These are phyloP conservation scores for Kluyveromyces nonfermentans DNA, from an alignment of 805 yeast species.

Conservation along the genomic window DNA sequence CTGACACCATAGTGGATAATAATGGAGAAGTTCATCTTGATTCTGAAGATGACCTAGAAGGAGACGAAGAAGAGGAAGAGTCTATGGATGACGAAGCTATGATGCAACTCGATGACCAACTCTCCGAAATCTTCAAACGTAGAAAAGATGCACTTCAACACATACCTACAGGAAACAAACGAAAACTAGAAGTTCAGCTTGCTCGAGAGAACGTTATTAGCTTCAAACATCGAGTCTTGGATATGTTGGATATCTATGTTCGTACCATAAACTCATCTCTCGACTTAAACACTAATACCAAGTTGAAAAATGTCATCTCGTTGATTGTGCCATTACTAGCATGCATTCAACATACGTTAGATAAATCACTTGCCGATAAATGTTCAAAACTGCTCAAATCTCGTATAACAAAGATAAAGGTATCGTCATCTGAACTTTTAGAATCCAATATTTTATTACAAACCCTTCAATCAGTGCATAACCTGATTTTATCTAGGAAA, in stretches of 20 bases:
- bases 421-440: slow-evolving; percentile 5
- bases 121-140: slow-evolving; percentile 76
- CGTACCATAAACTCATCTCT: not conserved
- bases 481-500: slow-evolving; percentile 28
- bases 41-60: slow-evolving; percentile 37
- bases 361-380: slow-evolving; percentile 60
- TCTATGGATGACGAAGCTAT: slow-evolving; percentile 94
- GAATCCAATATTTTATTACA: slow-evolving; percentile 10
- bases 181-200: slow-evolving; percentile 62
- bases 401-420: slow-evolving; percentile 44
- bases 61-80: slow-evolving; percentile 55
- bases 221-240: slow-evolving; percentile 71
- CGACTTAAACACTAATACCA: not conserved
- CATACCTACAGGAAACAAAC: slow-evolving; percentile 50
- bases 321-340: slow-evolving; percentile 48
- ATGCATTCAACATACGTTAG: slow-evolving; percentile 58
- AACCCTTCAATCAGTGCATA: slow-evolving; percentile 35
- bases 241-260: slow-evolving; percentile 58
- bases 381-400: slow-evolving; percentile 63
- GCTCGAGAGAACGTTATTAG: slow-evolving; percentile 73
- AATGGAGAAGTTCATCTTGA: slow-evolving; percentile 36
- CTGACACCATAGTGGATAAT: slow-evolving; percentile 36
- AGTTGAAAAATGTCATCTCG: slow-evolving; percentile 29
- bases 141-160: slow-evolving; percentile 57
- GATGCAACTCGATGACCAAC: slow-evolving; percentile 85